Percentiles rank a stretch among this genome's conserved stretches.
Conservation (phyloP, 441 rosid species). For the Cnidoscolus chayamansa region DNA sequence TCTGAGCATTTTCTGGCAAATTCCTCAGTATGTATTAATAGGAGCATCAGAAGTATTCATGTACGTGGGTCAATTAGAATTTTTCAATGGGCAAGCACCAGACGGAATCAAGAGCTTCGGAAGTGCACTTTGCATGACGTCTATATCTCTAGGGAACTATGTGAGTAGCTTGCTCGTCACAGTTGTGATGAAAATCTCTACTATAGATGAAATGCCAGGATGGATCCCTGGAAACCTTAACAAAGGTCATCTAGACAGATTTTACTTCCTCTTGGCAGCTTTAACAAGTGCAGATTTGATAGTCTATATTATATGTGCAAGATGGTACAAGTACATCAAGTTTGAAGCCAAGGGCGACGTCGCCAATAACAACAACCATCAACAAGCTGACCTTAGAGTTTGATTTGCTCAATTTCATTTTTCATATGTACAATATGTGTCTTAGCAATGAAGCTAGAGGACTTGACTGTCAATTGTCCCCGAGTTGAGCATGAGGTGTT, state of each 20-base stretch:
- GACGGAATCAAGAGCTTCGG: constrained; percentile 96
- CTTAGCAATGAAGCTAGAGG: neutral
- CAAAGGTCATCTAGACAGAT: constrained; percentile 88
- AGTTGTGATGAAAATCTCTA: constrained; percentile 80
- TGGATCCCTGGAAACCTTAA: constrained; percentile 94
- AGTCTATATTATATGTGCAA: constrained; percentile 64
- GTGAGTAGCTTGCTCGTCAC: constrained; percentile 86
- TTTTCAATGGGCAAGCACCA: constrained; percentile 90
- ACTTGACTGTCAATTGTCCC: neutral
- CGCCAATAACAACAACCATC: neutral
- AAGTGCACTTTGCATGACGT: constrained; percentile 92
- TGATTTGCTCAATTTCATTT: neutral
- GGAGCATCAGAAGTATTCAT: constrained; percentile 99
- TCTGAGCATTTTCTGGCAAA: constrained; percentile 92
- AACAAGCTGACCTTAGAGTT: constrained; percentile 12
- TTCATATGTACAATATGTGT: neutral
- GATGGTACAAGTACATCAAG: constrained; percentile 72
- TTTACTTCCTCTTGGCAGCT: constrained; percentile 80
- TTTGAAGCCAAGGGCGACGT: constrained; percentile 32
- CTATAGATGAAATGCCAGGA: constrained; percentile 74
- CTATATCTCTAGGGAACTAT: constrained; percentile 95
- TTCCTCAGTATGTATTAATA: constrained; percentile 76
- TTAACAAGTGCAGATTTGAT: constrained; percentile 58
- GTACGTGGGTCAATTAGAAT: constrained; percentile 95
- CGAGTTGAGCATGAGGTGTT: too few species aligned